These are phyloP conservation scores for Rutstroemia sp. DNA, from an alignment of 2,329 filamentous ascomycete genomes.

Conservation along the genomic window DNA sequence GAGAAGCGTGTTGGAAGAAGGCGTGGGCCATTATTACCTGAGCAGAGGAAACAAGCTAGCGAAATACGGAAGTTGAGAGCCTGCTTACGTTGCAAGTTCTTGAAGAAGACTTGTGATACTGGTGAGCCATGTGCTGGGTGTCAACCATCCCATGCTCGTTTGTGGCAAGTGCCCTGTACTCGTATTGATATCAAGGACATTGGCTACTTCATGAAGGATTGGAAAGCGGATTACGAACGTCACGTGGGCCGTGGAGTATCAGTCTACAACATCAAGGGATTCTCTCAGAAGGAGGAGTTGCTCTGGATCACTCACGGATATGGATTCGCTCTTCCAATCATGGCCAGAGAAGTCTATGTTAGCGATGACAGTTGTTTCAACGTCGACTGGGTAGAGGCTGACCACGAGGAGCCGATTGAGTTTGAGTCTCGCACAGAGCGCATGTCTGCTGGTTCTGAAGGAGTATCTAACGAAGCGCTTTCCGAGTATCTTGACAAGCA, in stretches of 20 bases:
- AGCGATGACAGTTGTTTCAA: slow-evolving; percentile 88
- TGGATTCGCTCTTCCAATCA: slow-evolving; percentile 85
- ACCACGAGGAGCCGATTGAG: slow-evolving; percentile 65
- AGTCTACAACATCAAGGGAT: slow-evolving; percentile 90
- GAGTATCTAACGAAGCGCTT: slow-evolving; percentile 71
- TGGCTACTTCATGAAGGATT: slow-evolving; percentile 98
- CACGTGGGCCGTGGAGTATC: slow-evolving; percentile 83
- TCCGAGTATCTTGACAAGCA: slow-evolving; percentile 94
- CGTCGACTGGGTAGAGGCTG: slow-evolving; percentile 86
- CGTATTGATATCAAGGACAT: slow-evolving; percentile 99
- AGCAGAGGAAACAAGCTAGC: slow-evolving; percentile 92
- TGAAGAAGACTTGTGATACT: slow-evolving; percentile 99
- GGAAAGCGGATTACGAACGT: slow-evolving; percentile 93
- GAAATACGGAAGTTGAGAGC: slow-evolving; percentile 94
- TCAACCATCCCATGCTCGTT: slow-evolving; percentile 86
- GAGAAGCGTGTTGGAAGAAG: slow-evolving; percentile 93
- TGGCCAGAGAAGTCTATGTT: slow-evolving; percentile 88
- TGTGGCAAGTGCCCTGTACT: slow-evolving; percentile 97
- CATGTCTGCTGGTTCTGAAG: slow-evolving; percentile 82
- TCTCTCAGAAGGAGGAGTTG: slow-evolving; percentile 55
- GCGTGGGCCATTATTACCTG: slow-evolving; percentile 81
- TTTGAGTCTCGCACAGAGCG: slow-evolving; percentile 85
- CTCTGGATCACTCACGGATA: slow-evolving; percentile 97
- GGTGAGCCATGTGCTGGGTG: slow-evolving; percentile 93
- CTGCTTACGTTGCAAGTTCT: slow-evolving; percentile 92